Evolutionary conservation across 2,329 filamentous ascomycete species (phyloP), one percentile per base, ranked within the genome.

Genomic region (Fusarium mangiferae): DNA sequence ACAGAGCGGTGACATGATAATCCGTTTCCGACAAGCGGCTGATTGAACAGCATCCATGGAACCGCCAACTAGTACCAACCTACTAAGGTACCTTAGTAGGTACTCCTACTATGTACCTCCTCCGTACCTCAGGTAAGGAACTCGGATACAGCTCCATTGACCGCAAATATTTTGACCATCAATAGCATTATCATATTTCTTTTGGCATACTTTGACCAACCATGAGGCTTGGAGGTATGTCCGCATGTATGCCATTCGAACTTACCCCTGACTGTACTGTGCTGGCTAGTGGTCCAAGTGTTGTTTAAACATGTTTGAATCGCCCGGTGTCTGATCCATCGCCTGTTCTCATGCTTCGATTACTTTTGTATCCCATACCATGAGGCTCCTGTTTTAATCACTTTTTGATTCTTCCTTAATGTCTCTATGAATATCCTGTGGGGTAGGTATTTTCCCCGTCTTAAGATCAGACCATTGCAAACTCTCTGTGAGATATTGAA

Each of bases 271-370:
- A 24, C 9, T 26, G 33, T 26, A 26, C 17, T 52, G 49, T 52
- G 49, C n/a, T 36, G 49, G 38, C 24, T 62, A 45, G 49, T 72
- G 63, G 70, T 58, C 65, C 59, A 70, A 73, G 66, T 73, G 70
- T 56, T 62, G 18, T 51, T 72, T 44, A 52, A 49, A 46, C 61
- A 46, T 35, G 49, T 58, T 45, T 70, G 70, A 73, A 70, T 73
- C 70, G 45, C 56, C 60, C 70, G 28, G 65, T 45, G 70, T 73
- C 70, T 73, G 70, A 66, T 70, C 48, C 39, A 70, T 66, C 36
- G 38, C 73, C 70, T 48, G 54, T 72, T 72, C 30, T 70, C 45
- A 72, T 69, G 69, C 69, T 62, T 49, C 28, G 55, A 49, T 45
- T 28, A n/a, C 44, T n/a, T 13, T 65, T 26, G 56, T 46, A 30